Conservation (phyloP, 176 grass and related monocot genomes). For the Eleusine indica region DNA sequence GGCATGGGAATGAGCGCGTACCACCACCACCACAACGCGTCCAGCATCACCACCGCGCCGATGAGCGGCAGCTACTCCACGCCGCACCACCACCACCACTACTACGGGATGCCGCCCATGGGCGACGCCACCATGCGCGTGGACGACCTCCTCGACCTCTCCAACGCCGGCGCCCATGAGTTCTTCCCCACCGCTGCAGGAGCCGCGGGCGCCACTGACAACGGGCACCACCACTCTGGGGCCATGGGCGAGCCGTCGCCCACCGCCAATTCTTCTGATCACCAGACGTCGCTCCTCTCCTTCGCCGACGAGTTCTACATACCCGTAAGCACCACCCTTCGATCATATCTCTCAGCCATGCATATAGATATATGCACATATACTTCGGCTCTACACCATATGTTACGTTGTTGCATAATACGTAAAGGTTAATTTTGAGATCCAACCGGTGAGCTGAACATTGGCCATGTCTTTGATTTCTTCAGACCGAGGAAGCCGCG, state of each 20-base stretch:
- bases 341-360: neutral
- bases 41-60: slow-evolving; percentile 38
- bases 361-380: neutral
- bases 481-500: slow-evolving; percentile 89
- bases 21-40: slow-evolving; percentile 53
- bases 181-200: slow-evolving; percentile 50
- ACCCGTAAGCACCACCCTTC: slow-evolving; percentile 65
- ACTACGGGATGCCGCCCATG: slow-evolving; percentile 66
- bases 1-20: slow-evolving; percentile 71
- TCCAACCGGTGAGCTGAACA: slow-evolving; percentile 19
- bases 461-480: slow-evolving; percentile 9
- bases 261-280: slow-evolving; percentile 55
- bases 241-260: slow-evolving; percentile 47
- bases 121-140: slow-evolving; percentile 65
- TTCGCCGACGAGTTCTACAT: slow-evolving; percentile 92
- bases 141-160: slow-evolving; percentile 80
- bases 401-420: neutral
- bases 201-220: neutral
- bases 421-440: neutral
- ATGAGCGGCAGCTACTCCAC: slow-evolving; percentile 44
- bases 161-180: slow-evolving; percentile 63
- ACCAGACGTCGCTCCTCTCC: slow-evolving; percentile 61
- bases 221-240: slow-evolving; percentile 7
- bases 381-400: no score
- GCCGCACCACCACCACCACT: slow-evolving; percentile 50